A percentile compares a stretch with the other conserved stretches of the same genome.
Conservation (phyloP, 441 rosid species). For the Syzygium malaccense region DNA sequence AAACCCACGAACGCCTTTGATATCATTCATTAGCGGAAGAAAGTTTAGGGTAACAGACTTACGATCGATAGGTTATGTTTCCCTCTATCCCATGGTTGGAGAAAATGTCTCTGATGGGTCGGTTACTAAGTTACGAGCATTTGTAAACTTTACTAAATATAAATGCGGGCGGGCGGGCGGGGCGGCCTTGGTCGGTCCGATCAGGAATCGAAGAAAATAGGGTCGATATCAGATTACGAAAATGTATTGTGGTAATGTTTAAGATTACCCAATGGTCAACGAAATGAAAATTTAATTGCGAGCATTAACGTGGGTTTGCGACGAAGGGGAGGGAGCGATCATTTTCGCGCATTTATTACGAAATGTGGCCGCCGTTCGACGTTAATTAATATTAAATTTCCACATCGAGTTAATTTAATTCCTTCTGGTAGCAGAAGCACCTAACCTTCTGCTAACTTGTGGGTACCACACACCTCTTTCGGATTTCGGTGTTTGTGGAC, state of each 20-base stretch:
- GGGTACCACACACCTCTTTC: neutral
- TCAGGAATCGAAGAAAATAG: neutral
- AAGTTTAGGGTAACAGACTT: too few relatives aligned
- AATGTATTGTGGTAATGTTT: too few relatives aligned
- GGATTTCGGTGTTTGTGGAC: neutral
- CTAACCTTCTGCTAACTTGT: neutral
- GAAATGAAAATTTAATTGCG: neutral
- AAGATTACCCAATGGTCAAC: neutral
- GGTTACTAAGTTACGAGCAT: neutral
- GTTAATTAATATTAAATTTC: neutral
- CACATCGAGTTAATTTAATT: neutral
- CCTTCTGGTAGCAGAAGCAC: neutral
- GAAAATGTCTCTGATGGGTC: neutral
- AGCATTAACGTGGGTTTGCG: neutral
- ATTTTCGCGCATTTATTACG: neutral
- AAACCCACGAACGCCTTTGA: neutral
- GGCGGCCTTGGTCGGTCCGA: too few relatives aligned
- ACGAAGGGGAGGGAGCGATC: neutral
- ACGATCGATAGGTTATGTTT: neutral
- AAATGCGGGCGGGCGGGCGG: neutral
- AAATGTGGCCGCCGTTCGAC: neutral
- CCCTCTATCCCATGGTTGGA: too few relatives aligned
- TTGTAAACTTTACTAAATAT: neutral
- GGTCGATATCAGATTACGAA: neutral
- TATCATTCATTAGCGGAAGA: neutral